A percentile compares a stretch with the other conserved stretches of the same genome.
These are phyloP conservation scores for Incumbomyces delicatus DNA, from an alignment of 2,329 filamentous ascomycete genomes.

Conservation along the genomic window DNA sequence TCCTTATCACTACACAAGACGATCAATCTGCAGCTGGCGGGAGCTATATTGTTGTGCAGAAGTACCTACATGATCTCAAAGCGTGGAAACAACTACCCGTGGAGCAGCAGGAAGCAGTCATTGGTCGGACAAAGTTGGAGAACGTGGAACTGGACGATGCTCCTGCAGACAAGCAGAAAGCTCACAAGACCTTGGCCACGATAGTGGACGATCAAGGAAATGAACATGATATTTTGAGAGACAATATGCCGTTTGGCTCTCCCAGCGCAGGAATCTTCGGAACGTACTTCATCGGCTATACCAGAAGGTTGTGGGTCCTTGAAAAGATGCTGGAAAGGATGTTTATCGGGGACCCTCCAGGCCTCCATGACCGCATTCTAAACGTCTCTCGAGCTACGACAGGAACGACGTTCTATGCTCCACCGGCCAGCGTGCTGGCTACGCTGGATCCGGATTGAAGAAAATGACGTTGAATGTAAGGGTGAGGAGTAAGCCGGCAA, in stretches of 20 bases:
- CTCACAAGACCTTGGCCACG: constrained; percentile 48
- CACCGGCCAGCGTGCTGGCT: constrained; percentile 31
- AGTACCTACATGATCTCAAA: constrained; percentile 46
- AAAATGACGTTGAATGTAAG: neutral
- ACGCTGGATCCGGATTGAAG: neutral
- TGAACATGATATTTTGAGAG: constrained; percentile 46
- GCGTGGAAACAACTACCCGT: constrained; percentile 38
- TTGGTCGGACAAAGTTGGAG: constrained; percentile 49
- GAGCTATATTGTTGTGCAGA: constrained; percentile 51
- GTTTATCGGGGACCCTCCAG: constrained; percentile 46
- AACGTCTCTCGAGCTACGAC: constrained; percentile 47
- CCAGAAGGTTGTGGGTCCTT: constrained; percentile 44
- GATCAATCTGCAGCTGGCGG: constrained; percentile 34
- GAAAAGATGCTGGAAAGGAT: constrained; percentile 50
- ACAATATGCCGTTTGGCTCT: constrained; percentile 53
- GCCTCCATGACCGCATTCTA: constrained; percentile 46
- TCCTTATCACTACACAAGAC: constrained; percentile 37
- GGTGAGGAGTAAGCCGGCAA: too few relatives aligned
- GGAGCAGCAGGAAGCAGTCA: constrained; percentile 46
- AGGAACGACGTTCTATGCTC: constrained; percentile 46
- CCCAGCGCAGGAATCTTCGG: constrained; percentile 44
- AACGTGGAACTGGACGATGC: constrained; percentile 49
- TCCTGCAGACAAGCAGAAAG: constrained; percentile 34
- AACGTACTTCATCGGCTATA: constrained; percentile 51
- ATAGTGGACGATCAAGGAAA: constrained; percentile 42